phyloP scores from a whole-genome alignment of 2,329 filamentous ascomycete genomes.

The Cladosporium sp. region DNA sequence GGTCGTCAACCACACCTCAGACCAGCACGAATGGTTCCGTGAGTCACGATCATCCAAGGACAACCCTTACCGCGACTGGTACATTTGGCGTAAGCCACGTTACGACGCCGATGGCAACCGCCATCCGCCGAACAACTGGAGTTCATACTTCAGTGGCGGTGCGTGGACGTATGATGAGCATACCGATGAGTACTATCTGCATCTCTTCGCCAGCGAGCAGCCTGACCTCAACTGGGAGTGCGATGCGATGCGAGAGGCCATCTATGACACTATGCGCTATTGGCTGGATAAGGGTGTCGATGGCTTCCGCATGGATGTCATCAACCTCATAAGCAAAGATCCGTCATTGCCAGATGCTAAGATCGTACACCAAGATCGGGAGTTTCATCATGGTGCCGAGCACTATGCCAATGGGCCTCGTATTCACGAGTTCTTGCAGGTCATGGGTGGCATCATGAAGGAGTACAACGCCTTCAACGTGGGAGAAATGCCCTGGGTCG shows the following conservation, averaged over 20 bases:
- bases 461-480: slow-evolving; percentile 49
- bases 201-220: slow-evolving; percentile 71
- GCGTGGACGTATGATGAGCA: slow-evolving; percentile 68
- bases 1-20: slow-evolving; percentile 71
- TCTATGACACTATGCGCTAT: slow-evolving; percentile 61
- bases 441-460: slow-evolving; percentile 40
- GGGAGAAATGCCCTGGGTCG: slow-evolving; percentile 45
- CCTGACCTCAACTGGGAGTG: slow-evolving; percentile 85
- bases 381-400: slow-evolving; percentile 17
- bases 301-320: slow-evolving; percentile 35
- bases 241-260: slow-evolving; percentile 59
- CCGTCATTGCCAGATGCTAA: slow-evolving; percentile 23
- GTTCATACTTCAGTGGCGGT: slow-evolving; percentile 53
- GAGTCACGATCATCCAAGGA: slow-evolving; percentile 59
- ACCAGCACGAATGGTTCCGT: slow-evolving; percentile 65
- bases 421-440: slow-evolving; percentile 45
- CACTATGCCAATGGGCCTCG: slow-evolving; percentile 32
- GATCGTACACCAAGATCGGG: slow-evolving; percentile 16
- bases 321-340: slow-evolving; percentile 28
- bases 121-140: slow-evolving; percentile 73
- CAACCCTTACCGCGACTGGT: slow-evolving; percentile 63
- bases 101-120: slow-evolving; percentile 52
- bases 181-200: slow-evolving; percentile 71
- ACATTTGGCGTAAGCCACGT: slow-evolving; percentile 28
- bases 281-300: slow-evolving; percentile 69